Evolutionary conservation across 306 rosid species (phyloP), one percentile per base, ranked within the genome.

Genomic region (Carpinus viminea): DNA sequence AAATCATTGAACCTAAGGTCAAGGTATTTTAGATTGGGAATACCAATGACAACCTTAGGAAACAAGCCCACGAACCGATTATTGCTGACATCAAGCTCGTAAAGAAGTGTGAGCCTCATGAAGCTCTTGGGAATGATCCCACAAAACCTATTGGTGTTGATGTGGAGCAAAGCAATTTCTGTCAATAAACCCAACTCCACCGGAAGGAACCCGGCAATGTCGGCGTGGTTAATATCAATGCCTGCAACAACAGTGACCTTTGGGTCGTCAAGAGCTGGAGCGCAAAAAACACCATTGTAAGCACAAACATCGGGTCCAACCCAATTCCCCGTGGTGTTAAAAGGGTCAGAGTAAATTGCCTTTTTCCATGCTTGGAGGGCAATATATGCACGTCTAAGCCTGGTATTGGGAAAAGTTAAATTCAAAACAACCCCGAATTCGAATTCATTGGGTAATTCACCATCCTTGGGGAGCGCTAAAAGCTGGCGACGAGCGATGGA

Each of bases 21-120:
- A 2, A 94, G 80, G 78, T 45, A 94, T 56, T 72, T 86, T 0
- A 88, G 45, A 1, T 64, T 62, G 0, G 92, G 90, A 74, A 88
- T 57, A 1, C 76, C 18, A 10, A 92, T 73, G 54, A 94, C 84
- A 0, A 83, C 84, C 0, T 2, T 7, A 0, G 98, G 98, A 75
- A 94, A 94, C 2, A 15, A n/a, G 0, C 98, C 98, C 1, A 89
- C 98, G 12, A 94, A 91, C 0, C 96, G 89, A 74, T 94, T 94
- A 80, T 92, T 94, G 73, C 98, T 94, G 0, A 91, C 24, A 56
- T 94, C 98, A 0, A 91, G 21, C 78, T 94, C 97, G 5, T 47
- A 31, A 59, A 94, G 76, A 8, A 92, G 81, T 26, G 0, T 80
- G 1, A 94, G 77, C 36, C 80, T 88, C 8, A 74, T 64, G 55